These are phyloP conservation scores for Colletotrichum tofieldiae DNA, from an alignment of 2,329 filamentous ascomycete species.

Conservation along the genomic window DNA sequence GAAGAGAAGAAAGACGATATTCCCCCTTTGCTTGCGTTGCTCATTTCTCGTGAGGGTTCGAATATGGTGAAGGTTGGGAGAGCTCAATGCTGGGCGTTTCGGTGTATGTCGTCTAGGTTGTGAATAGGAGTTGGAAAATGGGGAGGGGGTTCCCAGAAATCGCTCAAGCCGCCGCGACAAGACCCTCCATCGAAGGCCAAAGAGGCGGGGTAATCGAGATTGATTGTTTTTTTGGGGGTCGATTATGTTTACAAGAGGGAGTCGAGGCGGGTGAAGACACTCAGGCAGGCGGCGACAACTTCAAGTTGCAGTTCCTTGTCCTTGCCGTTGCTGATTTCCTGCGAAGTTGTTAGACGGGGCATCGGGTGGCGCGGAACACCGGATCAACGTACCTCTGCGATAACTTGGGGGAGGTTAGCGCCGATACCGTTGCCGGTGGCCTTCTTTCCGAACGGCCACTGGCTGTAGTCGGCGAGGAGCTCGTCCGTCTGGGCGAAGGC, in stretches of 20 bases:
- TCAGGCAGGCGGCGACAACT: conserved; percentile 96
- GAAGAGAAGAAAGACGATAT: conserved; percentile 18
- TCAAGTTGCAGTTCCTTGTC: conserved; percentile 97
- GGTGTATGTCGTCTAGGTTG: conserved; percentile 35
- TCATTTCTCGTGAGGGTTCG: conserved; percentile 42
- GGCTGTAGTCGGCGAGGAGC: conserved; percentile 93
- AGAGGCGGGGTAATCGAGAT: conserved; percentile 12
- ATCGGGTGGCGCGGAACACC: too few species aligned
- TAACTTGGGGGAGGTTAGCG: conserved; percentile 90
- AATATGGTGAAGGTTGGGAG: conserved; percentile 21
- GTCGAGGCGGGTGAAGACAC: conserved; percentile 97
- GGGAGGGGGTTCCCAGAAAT: not conserved
- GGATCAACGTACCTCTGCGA: conserved; percentile 75
- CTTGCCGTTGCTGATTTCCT: conserved; percentile 87
- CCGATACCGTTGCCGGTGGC: conserved; percentile 86
- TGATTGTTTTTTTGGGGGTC: conserved; percentile 26
- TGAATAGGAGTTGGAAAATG: conserved; percentile 21
- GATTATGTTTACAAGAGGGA: conserved; percentile 80
- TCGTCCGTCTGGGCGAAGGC: conserved; percentile 98
- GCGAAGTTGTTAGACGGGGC: conserved; percentile 40
- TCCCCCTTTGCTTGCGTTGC: conserved; percentile 9
- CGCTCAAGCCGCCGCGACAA: conserved; percentile 17
- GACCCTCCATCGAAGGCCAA: not conserved
- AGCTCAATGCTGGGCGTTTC: conserved; percentile 30
- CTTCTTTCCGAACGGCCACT: conserved; percentile 95